These are phyloP conservation scores for Salix udensis DNA, from an alignment of 345 rosid genomes.

Conservation along the genomic window DNA sequence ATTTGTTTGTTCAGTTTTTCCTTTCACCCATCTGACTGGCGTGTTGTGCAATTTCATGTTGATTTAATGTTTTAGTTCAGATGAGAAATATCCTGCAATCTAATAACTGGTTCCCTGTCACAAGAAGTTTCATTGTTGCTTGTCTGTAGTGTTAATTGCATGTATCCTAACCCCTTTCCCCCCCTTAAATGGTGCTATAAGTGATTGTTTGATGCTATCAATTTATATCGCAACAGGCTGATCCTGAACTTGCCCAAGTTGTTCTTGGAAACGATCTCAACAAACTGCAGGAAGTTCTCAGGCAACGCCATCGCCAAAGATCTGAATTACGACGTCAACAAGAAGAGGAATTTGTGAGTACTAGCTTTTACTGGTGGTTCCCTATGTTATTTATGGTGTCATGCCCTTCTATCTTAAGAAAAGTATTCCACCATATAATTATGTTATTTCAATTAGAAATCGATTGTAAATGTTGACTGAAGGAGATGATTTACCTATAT, in stretches of 20 bases:
- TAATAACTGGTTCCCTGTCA: background rate
- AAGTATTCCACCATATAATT: background rate
- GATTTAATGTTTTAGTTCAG: background rate
- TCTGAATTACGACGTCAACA: conserved; percentile 59
- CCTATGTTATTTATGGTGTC: background rate
- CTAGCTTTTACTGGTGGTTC: conserved; percentile 14
- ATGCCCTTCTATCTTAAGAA: background rate
- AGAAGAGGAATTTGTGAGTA: conserved; percentile 79
- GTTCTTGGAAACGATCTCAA: conserved; percentile 80
- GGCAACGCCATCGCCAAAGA: conserved; percentile 65
- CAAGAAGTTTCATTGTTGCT: background rate
- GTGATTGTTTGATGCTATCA: background rate
- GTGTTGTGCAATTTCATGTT: background rate
- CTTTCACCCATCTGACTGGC: background rate
- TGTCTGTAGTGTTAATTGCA: background rate
- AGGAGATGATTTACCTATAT: conserved; percentile 8
- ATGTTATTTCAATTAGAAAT: background rate
- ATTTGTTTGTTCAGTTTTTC: background rate
- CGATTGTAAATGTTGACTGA: background rate
- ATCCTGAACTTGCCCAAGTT: conserved; percentile 91
- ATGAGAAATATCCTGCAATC: background rate
- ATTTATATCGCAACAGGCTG: conserved; percentile 40
- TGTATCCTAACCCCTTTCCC: background rate
- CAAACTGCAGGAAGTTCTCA: conserved; percentile 66
- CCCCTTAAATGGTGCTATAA: background rate